Evolutionary conservation across 1,284 basidiomycete species (phyloP).

Genomic region (Naganishia cerealis): DNA sequence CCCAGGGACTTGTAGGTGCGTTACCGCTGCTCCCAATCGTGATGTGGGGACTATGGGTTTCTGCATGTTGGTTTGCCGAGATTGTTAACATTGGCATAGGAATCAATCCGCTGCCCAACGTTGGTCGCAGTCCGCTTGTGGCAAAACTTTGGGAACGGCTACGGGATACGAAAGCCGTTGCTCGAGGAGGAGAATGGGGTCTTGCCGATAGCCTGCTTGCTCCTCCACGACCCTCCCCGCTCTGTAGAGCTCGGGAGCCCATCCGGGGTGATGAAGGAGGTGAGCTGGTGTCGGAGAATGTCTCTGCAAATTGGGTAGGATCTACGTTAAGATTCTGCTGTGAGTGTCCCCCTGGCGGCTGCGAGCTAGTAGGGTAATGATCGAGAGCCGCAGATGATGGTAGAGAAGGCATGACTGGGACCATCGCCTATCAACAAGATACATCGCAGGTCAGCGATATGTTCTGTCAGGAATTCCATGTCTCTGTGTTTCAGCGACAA

Average conservation of each 20-base stretch:
- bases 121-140: slow-evolving; percentile 24
- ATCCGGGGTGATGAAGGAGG: slow-evolving; percentile 29
- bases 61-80: background rate
- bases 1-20: slow-evolving; percentile 17
- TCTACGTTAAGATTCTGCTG: background rate
- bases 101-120: slow-evolving; percentile 30
- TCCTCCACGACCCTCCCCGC: background rate
- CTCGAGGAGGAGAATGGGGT: slow-evolving; percentile 27
- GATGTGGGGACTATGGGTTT: background rate
- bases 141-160: slow-evolving; percentile 30
- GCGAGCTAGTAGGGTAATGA: slow-evolving; percentile 6
- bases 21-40: background rate
- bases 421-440: background rate
- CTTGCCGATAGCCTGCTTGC: background rate
- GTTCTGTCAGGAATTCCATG: background rate
- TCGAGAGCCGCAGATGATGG: slow-evolving; percentile 8
- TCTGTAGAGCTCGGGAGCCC: slow-evolving; percentile 1
- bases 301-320: slow-evolving; percentile 13
- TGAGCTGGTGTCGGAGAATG: slow-evolving; percentile 31
- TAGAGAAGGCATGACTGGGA: slow-evolving; percentile 13
- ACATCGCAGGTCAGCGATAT: background rate
- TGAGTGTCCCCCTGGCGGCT: background rate
- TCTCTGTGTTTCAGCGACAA: background rate
- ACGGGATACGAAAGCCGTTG: slow-evolving; percentile 20
- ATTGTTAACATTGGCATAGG: slow-evolving; percentile 30